A percentile compares a stretch with the other conserved stretches of the same genome.
Conservation (phyloP, 208 protist genomes). For the Trichomonas vaginalis region DNA sequence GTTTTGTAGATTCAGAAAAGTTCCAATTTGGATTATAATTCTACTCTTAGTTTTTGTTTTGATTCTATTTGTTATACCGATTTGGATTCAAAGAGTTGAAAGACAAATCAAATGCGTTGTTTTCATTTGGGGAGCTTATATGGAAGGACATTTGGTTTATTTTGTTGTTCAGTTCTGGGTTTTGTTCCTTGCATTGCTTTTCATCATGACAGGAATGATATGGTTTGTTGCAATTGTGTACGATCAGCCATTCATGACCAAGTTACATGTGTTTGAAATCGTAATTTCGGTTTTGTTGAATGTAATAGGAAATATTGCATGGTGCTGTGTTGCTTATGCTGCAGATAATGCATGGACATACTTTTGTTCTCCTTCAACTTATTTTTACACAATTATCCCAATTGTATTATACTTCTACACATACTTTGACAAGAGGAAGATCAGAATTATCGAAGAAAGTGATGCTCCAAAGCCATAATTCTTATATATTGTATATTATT, state of each 20-base stretch:
- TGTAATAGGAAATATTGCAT: not conserved
- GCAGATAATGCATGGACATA: not conserved
- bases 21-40: not conserved
- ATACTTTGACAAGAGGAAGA: not conserved
- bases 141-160: not conserved
- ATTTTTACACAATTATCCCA: not conserved
- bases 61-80: not conserved
- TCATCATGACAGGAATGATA: not conserved
- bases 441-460: not conserved
- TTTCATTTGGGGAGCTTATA: not conserved
- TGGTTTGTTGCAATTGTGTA: not conserved
- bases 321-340: not conserved
- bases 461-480: not conserved
- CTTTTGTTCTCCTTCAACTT: not conserved
- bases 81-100: not conserved
- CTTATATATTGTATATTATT: not conserved
- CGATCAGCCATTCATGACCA: not conserved
- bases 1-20: not conserved
- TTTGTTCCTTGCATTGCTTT: not conserved
- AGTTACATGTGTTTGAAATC: not conserved
- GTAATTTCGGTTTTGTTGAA: not conserved
- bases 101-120: not conserved
- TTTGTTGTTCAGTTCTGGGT: not conserved
- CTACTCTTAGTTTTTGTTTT: not conserved
- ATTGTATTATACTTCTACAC: not conserved